These are phyloP conservation scores for Candida krabiensis DNA, from an alignment of 805 yeast species.

Conservation along the genomic window DNA sequence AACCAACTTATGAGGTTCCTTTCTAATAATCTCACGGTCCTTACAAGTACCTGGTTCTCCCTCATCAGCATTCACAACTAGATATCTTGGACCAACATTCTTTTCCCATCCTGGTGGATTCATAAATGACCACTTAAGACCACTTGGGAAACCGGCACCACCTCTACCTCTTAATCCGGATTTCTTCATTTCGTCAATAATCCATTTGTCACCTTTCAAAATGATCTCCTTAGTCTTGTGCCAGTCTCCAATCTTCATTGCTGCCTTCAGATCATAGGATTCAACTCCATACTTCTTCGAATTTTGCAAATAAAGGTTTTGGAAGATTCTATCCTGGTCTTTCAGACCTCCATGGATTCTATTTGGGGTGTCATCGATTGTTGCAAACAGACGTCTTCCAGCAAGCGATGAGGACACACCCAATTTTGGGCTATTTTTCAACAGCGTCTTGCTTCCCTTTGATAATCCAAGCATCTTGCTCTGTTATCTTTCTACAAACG, in stretches of 20 bases:
- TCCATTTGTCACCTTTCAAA: slow-evolving; percentile 85
- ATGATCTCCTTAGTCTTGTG: slow-evolving; percentile 84
- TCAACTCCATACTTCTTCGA: slow-evolving; percentile 61
- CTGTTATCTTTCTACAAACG: background rate
- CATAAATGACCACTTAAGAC: slow-evolving; percentile 91
- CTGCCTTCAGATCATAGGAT: slow-evolving; percentile 60
- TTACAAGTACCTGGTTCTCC: slow-evolving; percentile 96
- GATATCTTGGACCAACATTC: slow-evolving; percentile 82
- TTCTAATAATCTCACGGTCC: slow-evolving; percentile 87
- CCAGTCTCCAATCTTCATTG: slow-evolving; percentile 87
- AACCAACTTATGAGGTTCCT: slow-evolving; percentile 87
- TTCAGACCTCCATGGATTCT: slow-evolving; percentile 69
- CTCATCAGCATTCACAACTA: slow-evolving; percentile 90
- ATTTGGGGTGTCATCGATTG: slow-evolving; percentile 51
- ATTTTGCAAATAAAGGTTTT: slow-evolving; percentile 59
- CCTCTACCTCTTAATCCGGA: slow-evolving; percentile 91
- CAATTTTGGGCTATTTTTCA: background rate
- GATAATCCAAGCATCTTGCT: slow-evolving; percentile 7
- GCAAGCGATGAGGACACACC: background rate
- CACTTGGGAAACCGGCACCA: slow-evolving; percentile 93
- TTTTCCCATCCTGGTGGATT: slow-evolving; percentile 96
- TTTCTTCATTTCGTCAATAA: slow-evolving; percentile 80
- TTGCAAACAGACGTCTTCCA: slow-evolving; percentile 31
- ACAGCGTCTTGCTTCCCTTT: slow-evolving; percentile 6
- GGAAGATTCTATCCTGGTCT: slow-evolving; percentile 86